Percentiles rank a stretch among this genome's conserved stretches.
Conservation (phyloP, 2,329 filamentous ascomycete genomes). For the Paecilomyces fulvus region DNA sequence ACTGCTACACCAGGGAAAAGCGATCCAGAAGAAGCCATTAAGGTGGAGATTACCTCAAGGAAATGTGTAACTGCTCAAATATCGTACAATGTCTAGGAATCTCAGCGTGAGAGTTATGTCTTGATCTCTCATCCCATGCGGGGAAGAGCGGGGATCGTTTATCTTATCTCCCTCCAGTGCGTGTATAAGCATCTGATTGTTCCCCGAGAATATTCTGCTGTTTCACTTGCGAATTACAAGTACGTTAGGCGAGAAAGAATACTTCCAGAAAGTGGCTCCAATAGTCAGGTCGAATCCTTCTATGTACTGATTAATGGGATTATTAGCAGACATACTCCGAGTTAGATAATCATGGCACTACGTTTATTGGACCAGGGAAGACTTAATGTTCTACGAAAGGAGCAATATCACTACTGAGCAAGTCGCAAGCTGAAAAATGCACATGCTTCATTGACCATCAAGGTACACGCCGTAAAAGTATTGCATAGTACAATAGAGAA, state of each 20-base stretch:
- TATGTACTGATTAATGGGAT: too few species aligned
- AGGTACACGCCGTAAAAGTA: not conserved
- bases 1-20: conserved; percentile 39
- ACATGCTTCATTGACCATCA: not conserved
- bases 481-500: not conserved
- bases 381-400: not conserved
- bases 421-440: not conserved
- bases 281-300: too few species aligned
- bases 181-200: not conserved
- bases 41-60: not conserved
- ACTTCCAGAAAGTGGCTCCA: too few species aligned
- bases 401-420: not conserved
- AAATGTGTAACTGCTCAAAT: not conserved
- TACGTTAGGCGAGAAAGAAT: too few species aligned
- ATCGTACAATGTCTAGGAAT: not conserved
- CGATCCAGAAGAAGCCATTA: not conserved
- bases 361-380: too few species aligned
- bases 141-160: not conserved
- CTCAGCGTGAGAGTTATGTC: not conserved
- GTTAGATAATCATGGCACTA: too few species aligned
- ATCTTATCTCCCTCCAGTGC: not conserved
- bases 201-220: too few species aligned
- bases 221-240: too few species aligned
- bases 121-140: not conserved
- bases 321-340: too few species aligned